A percentile compares a stretch with the other conserved stretches of the same genome.
phyloP scores from a whole-genome alignment of 2,329 filamentous ascomycete genomes.

The Xylaria arbuscula region DNA sequence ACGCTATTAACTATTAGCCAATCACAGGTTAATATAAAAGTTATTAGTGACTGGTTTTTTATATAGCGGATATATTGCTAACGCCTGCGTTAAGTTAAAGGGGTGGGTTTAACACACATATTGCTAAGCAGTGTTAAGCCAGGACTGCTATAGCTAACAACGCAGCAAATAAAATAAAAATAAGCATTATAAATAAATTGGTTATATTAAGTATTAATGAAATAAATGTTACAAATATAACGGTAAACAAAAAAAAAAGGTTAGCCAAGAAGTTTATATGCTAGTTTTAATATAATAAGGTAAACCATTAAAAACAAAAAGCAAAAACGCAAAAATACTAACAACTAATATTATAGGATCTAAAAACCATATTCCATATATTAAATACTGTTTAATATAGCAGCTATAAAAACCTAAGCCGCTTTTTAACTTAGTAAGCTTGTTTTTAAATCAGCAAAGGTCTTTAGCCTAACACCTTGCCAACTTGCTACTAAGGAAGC shows the following conservation, averaged over 20 bases:
- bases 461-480: background rate
- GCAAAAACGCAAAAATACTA: background rate
- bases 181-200: background rate
- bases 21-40: constrained; percentile 4
- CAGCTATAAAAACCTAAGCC: constrained; percentile 6
- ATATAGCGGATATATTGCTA: constrained; percentile 10
- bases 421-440: background rate
- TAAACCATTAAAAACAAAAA: background rate
- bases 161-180: constrained; percentile 1
- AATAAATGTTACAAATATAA: background rate
- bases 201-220: background rate
- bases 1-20: constrained; percentile 6
- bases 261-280: background rate
- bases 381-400: background rate
- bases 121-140: background rate
- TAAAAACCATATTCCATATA: background rate
- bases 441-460: no score
- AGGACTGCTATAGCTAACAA: background rate
- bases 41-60: constrained; percentile 7
- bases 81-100: constrained; percentile 6
- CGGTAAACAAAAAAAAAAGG: background rate
- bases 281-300: background rate
- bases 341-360: background rate
- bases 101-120: constrained; percentile 9
- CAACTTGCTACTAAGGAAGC: background rate